Evolutionary conservation across 2,329 filamentous ascomycete species (phyloP), one percentile per base, ranked within the genome.

Genomic region (Talaromyces verruculosus): DNA sequence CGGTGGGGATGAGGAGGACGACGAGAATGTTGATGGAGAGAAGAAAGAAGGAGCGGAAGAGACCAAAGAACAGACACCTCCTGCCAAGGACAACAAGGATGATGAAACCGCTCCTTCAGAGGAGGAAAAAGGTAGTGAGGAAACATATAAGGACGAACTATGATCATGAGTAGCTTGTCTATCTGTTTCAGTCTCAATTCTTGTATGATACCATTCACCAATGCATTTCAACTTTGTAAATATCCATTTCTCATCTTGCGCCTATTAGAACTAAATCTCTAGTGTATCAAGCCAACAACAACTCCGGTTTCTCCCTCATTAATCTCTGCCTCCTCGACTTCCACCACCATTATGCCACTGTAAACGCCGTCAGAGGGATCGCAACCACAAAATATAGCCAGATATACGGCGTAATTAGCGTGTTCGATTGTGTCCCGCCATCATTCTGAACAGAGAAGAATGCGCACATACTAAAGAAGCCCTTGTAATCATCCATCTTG

Each of bases 1-100:
- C 1, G 84, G 85, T 13, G 83, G 83, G 2, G 84, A 85, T 1
- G 82, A 85, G 1, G 53, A 51, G 17, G 59, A 33, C 5, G 39
- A 59, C 5, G 39, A 19, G 6, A n/a, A 43, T 11, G 10, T 17
- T 28, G 59, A 25, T 28, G 60, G 22, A 10, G 47, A 47, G 25
- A 17, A 63, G 28, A 30, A 58, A 30, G 41, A 37, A 3, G 43
- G 19, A 37, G 8, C 39, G 41, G 7, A 41, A 37, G 19, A 15
- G 28, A 22, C 15, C 2, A 35, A 43, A 3, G 33, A 53, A 7
- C 19, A 63, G 13, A 5, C 57, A 30, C 17, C 33, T 49, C 41
- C 2, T 15, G 69, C 53, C 55, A 60, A 69, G 39, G 19, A 68
- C 70, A 15, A 67, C 69, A 19, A 70, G 71, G 28, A 62, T 25